Conservation (phyloP, 352 stramenopile genomes). For the Pythium vanterpoolii region DNA sequence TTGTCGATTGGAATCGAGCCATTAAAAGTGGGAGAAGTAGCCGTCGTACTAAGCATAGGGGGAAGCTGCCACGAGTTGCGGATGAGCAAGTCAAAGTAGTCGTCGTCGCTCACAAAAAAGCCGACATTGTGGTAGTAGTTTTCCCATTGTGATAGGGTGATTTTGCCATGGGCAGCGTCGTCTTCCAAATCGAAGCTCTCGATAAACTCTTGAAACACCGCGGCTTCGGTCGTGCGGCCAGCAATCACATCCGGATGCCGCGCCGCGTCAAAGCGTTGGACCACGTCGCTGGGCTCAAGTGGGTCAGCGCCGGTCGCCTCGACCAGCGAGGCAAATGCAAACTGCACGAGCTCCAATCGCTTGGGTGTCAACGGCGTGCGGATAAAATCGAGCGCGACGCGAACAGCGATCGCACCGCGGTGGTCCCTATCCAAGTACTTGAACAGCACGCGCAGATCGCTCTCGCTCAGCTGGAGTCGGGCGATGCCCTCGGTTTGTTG, state of each 20-base stretch:
- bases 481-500: slow-evolving; percentile 34
- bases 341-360: slow-evolving; percentile 61
- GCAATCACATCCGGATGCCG: slow-evolving; percentile 74
- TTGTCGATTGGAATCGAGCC: slow-evolving; percentile 8
- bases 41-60: not conserved
- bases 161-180: slow-evolving; percentile 29
- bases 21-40: not conserved
- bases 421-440: slow-evolving; percentile 74
- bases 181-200: slow-evolving; percentile 70
- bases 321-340: slow-evolving; percentile 50
- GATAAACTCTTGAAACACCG: slow-evolving; percentile 75
- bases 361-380: slow-evolving; percentile 72
- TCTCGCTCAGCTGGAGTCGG: slow-evolving; percentile 51
- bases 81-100: slow-evolving; percentile 90
- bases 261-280: slow-evolving; percentile 62
- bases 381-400: slow-evolving; percentile 82
- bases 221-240: slow-evolving; percentile 45
- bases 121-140: slow-evolving; percentile 90
- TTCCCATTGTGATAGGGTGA: slow-evolving; percentile 51
- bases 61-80: slow-evolving; percentile 81
- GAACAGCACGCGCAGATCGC: slow-evolving; percentile 74
- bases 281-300: slow-evolving; percentile 62
- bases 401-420: slow-evolving; percentile 60
- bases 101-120: slow-evolving; percentile 83
- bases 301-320: slow-evolving; percentile 1